A percentile compares a stretch with the other conserved stretches of the same genome.
phyloP scores from a whole-genome alignment of 331 rosid species.

The Telfairia occidentalis region DNA sequence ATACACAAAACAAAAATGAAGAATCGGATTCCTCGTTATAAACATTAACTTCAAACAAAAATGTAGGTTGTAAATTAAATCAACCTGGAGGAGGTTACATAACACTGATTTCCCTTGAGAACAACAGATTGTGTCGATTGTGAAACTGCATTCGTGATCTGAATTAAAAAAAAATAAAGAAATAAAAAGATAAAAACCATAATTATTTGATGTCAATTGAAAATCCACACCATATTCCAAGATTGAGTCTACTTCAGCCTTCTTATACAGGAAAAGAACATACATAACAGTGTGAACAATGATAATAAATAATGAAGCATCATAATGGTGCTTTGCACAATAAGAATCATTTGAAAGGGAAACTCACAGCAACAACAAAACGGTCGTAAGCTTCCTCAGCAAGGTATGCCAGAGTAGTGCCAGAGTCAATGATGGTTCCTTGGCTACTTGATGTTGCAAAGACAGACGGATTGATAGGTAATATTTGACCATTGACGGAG shows the following conservation, averaged over 20 bases:
- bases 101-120: slow-evolving; percentile 68
- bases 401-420: slow-evolving; percentile 96
- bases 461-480: slow-evolving; percentile 51
- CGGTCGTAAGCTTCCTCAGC: slow-evolving; percentile 79
- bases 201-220: not conserved
- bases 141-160: slow-evolving; percentile 56
- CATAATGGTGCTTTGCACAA: slow-evolving; percentile 15
- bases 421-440: slow-evolving; percentile 93
- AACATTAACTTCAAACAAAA: not conserved
- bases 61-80: slow-evolving; percentile 7
- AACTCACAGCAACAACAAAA: slow-evolving; percentile 74
- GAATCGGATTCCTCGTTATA: not conserved
- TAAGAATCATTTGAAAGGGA: slow-evolving; percentile 12
- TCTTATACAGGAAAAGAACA: slow-evolving; percentile 6
- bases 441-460: slow-evolving; percentile 69
- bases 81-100: slow-evolving; percentile 48
- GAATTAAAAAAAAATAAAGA: slow-evolving; percentile 13
- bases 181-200: not conserved
- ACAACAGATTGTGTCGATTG: slow-evolving; percentile 45
- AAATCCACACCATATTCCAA: not conserved
- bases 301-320: not conserved
- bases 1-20: not conserved
- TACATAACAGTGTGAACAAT: not conserved
- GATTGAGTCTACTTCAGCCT: not conserved
- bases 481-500: slow-evolving; percentile 57